Conservation (phyloP, 2,329 filamentous ascomycete genomes). For the Xylaria sp. region DNA sequence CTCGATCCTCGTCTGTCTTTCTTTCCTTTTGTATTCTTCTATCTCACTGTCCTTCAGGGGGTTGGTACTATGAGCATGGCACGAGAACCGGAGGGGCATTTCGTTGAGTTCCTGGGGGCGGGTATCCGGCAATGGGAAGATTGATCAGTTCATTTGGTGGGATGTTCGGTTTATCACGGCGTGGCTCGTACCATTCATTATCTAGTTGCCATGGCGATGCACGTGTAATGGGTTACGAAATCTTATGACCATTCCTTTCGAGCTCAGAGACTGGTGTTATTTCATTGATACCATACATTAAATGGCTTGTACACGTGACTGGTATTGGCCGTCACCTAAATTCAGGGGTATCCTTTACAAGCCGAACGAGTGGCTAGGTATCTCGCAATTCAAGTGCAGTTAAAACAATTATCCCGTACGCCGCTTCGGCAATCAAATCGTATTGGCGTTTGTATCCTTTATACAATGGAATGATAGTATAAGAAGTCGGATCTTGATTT, state of each 20-base stretch:
- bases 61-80: background rate
- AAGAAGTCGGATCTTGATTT: no score
- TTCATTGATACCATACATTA: background rate
- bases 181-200: background rate
- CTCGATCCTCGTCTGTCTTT: background rate
- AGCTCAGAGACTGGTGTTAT: background rate
- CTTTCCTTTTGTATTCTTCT: background rate
- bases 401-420: background rate
- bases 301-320: background rate
- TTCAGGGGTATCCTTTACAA: conserved; percentile 14
- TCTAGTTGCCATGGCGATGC: background rate
- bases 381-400: background rate
- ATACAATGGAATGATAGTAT: no score
- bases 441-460: no score
- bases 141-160: background rate
- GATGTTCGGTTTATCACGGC: background rate
- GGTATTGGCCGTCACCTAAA: background rate
- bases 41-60: no score
- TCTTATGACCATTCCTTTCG: background rate
- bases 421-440: background rate
- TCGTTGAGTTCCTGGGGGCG: background rate
- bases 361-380: conserved; percentile 5
- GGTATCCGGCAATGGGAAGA: background rate
- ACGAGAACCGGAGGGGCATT: background rate
- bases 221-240: conserved; percentile 7